A percentile compares a stretch with the other conserved stretches of the same genome.
These are phyloP conservation scores for Boletus coccyginus DNA, from an alignment of 768 basidiomycete genomes.

Conservation along the genomic window DNA sequence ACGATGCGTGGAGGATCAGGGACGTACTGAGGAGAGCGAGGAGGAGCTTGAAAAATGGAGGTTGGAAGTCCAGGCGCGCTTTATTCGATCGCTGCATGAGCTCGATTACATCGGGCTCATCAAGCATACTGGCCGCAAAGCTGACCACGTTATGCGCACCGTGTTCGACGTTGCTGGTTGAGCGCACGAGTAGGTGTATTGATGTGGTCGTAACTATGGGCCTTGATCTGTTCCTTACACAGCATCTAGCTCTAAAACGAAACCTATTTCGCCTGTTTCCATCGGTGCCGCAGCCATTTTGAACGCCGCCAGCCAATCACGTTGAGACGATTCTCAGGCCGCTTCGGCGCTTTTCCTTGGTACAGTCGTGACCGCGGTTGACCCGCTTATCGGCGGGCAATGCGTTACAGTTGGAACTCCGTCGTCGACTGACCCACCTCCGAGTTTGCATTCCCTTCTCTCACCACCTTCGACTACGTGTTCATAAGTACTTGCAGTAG, in stretches of 20 bases:
- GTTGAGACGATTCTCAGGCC: background rate
- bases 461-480: background rate
- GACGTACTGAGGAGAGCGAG: slow-evolving; percentile 24
- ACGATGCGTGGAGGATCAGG: slow-evolving; percentile 16
- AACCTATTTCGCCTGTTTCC: background rate
- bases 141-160: slow-evolving; percentile 70
- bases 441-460: background rate
- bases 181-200: slow-evolving; percentile 17
- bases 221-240: slow-evolving; percentile 6
- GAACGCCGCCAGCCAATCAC: background rate
- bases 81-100: slow-evolving; percentile 77
- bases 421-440: slow-evolving; percentile 12
- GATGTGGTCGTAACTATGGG: background rate
- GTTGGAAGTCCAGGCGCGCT: slow-evolving; percentile 69
- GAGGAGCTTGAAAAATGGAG: slow-evolving; percentile 52
- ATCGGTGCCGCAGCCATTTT: background rate
- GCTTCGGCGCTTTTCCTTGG: too few relatives aligned
- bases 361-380: too few relatives aligned
- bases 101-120: slow-evolving; percentile 78
- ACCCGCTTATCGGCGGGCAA: too few relatives aligned
- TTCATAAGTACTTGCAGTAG: background rate
- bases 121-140: slow-evolving; percentile 75
- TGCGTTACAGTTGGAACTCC: slow-evolving; percentile 30
- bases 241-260: background rate
- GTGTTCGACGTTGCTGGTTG: slow-evolving; percentile 49